Evolutionary conservation across 805 yeast species (phyloP).

Genomic region (Ogataea populi-albae): DNA sequence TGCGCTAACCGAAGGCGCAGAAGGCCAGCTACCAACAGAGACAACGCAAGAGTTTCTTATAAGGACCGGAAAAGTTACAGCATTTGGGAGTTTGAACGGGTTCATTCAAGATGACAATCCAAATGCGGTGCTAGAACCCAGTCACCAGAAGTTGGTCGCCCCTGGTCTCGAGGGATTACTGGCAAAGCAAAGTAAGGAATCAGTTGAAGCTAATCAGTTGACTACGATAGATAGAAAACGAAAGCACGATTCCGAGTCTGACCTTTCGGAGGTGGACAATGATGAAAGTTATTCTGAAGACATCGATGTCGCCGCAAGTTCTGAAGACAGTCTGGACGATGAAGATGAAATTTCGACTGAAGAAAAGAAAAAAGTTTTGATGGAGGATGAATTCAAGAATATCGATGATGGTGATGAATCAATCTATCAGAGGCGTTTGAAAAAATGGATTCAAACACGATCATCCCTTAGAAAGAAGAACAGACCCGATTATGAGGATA

Average conservation of each 20-base stretch:
- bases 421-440: constrained; percentile 57
- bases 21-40: constrained; percentile 63
- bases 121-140: constrained; percentile 23
- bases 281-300: constrained; percentile 26
- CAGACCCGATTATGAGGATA: constrained; percentile 29
- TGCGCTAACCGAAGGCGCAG: constrained; percentile 19
- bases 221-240: neutral
- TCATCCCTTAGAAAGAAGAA: constrained; percentile 38
- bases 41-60: constrained; percentile 75
- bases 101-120: constrained; percentile 46
- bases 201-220: too few relatives aligned
- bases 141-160: constrained; percentile 44
- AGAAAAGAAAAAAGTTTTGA: constrained; percentile 4
- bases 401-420: constrained; percentile 82
- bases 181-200: constrained; percentile 6
- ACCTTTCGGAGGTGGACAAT: constrained; percentile 4
- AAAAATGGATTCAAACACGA: constrained; percentile 57
- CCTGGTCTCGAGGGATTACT: constrained; percentile 43
- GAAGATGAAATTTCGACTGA: constrained; percentile 4
- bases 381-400: constrained; percentile 38
- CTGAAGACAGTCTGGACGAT: constrained; percentile 11
- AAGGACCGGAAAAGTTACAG: constrained; percentile 90
- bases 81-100: constrained; percentile 72
- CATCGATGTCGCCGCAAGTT: constrained; percentile 21
- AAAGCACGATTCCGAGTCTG: constrained; percentile 1